Evolutionary conservation across 2,329 filamentous ascomycete species (phyloP), one percentile per base, ranked within the genome.

Genomic region (Arthrobotrys musiformis): DNA sequence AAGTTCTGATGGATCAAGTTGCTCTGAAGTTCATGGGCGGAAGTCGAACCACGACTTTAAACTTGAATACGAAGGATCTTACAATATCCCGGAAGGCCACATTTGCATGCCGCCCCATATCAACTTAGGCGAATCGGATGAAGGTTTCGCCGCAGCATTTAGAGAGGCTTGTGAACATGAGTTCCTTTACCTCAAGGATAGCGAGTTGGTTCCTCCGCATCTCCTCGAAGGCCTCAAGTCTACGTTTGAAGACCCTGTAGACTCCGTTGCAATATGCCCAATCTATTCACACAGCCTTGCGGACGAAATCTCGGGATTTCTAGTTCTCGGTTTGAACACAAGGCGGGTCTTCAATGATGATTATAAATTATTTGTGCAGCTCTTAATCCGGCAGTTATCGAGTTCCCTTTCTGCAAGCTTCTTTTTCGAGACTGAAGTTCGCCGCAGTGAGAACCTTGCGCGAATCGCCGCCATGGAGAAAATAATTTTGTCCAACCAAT

Each of bases 291-390:
- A 76, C 37, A 66, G 64, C 24, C 60, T 50, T n/a, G 58, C 56
- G 22, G 72, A 70, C 17, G 58, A 69, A 22, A 70, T 70, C 19
- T 64, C 93, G 0, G 93, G 92, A 0, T 95, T 94, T 81, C 86
- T 95, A 9, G 88, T 95, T 1, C 86, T 95, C 82, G 93, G 92
- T 3, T 86, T 92, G 6, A 96, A 96, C 81, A 92, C 93, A 1
- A 86, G 92, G 37, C 87, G 92, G 60, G 92, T 91, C 0, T 94
- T 92, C 80, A 91, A 95, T 80, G 90, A 91, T 42, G 92, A 94
- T 79, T 95, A 94, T 81, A 88, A 79, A 30, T 85, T 94, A 0
- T 94, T 94, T 80, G 86, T 94, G 28, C 89, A 92, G 80, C 81
- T 72, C 58, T 26, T 81, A 58, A 30, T 85, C 94, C 6, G 91